Evolutionary conservation across 2,329 filamentous ascomycete species (phyloP).

Genomic region (Lomentospora prolificans): DNA sequence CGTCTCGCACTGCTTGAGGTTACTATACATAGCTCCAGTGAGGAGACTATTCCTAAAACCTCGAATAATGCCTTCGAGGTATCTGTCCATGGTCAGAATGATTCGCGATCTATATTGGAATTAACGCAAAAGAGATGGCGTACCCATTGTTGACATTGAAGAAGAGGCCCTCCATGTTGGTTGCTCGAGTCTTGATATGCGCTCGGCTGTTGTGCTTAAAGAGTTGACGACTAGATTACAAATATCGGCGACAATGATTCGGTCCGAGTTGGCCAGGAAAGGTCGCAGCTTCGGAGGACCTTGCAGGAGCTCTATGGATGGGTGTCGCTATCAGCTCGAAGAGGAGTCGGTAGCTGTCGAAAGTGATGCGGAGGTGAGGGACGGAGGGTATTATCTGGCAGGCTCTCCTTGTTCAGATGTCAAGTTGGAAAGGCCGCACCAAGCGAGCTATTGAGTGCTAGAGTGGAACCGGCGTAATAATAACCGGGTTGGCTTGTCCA

Average conservation of each 20-base stretch:
- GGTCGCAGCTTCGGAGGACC: neutral
- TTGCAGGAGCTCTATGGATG: neutral
- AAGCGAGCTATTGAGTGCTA: neutral
- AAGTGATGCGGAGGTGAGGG: neutral
- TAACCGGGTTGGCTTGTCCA: too few relatives aligned
- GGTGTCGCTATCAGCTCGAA: neutral
- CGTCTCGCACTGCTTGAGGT: constrained; percentile 94
- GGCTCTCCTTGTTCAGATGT: neutral
- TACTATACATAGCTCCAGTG: constrained; percentile 83
- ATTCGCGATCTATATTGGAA: too few relatives aligned
- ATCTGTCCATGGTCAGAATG: constrained; percentile 45
- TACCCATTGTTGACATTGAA: constrained; percentile 94
- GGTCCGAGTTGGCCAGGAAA: neutral
- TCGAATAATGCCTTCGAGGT: constrained; percentile 93
- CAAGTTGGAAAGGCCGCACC: neutral
- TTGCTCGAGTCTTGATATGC: neutral
- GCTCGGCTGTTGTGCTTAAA: neutral
- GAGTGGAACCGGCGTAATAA: neutral
- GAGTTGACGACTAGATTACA: neutral
- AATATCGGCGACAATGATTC: neutral
- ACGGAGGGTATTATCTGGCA: neutral
- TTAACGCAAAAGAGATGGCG: constrained; percentile 17
- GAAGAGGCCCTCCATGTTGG: constrained; percentile 75
- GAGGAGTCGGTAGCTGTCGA: neutral
- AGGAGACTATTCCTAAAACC: constrained; percentile 93